Conservation (phyloP, 78 protist genomes). For the Dictyostelium firmibasis region DNA sequence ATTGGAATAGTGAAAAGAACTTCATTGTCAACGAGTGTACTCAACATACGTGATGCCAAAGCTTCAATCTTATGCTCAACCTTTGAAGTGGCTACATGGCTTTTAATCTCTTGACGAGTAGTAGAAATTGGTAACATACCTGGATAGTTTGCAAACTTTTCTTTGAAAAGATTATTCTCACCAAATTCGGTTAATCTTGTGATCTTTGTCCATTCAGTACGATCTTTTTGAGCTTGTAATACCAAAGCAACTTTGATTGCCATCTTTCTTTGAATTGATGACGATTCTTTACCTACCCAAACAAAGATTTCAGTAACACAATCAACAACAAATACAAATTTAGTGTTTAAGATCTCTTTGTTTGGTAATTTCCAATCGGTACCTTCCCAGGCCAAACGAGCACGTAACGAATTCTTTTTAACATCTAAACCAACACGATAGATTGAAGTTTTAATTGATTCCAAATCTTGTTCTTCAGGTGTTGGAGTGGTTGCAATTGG, state of each 20-base stretch:
- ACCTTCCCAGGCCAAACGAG: constrained; percentile 74
- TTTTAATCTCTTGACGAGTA: constrained; percentile 35
- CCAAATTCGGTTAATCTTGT: constrained; percentile 67
- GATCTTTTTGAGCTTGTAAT: constrained; percentile 25
- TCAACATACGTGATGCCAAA: neutral
- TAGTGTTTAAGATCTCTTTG: constrained; percentile 49
- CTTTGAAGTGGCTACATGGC: constrained; percentile 12
- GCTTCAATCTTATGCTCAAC: constrained; percentile 32
- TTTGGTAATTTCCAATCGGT: constrained; percentile 63
- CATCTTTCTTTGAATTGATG: constrained; percentile 65
- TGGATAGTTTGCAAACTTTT: constrained; percentile 81
- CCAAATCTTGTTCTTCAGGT: constrained; percentile 74
- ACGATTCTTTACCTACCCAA: constrained; percentile 84
- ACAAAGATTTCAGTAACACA: constrained; percentile 68
- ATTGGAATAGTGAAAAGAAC: neutral
- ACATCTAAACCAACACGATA: constrained; percentile 65
- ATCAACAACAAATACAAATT: constrained; percentile 78
- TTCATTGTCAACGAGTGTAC: neutral
- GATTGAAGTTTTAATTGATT: constrained; percentile 30
- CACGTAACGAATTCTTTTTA: constrained; percentile 57
- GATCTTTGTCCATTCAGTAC: constrained; percentile 17
- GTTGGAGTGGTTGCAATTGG: constrained; percentile 6
- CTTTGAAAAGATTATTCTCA: constrained; percentile 80
- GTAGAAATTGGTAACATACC: constrained; percentile 83
- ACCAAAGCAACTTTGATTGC: constrained; percentile 63